A percentile compares a stretch with the other conserved stretches of the same genome.
These are phyloP conservation scores for Gynochthodes officinalis DNA, from an alignment of 257 asterid genomes.

Conservation along the genomic window DNA sequence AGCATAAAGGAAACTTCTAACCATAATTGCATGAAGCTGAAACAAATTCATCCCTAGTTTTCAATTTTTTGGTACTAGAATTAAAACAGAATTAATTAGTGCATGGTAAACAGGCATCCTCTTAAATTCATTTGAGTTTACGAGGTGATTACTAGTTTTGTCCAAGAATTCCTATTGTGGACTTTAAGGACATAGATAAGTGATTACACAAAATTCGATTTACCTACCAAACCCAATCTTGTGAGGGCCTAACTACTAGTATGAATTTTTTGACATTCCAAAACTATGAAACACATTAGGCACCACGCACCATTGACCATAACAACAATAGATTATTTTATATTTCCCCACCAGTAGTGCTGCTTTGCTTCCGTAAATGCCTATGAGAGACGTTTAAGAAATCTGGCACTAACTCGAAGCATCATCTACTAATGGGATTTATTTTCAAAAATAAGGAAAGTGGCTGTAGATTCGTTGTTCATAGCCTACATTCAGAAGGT, in stretches of 20 bases:
- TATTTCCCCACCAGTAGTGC: background rate
- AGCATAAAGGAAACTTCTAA: background rate
- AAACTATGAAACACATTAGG: background rate
- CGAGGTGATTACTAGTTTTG: background rate
- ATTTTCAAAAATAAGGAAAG: conserved; percentile 20
- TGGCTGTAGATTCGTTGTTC: conserved; percentile 46
- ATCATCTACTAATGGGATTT: conserved; percentile 18
- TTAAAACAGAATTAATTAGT: background rate
- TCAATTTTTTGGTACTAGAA: background rate
- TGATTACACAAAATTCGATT: background rate
- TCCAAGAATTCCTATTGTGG: background rate
- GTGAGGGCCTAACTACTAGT: conserved; percentile 1
- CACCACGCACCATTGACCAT: background rate
- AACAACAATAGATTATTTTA: background rate
- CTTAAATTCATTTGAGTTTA: background rate
- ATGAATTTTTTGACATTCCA: conserved; percentile 11
- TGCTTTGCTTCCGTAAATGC: conserved; percentile 2
- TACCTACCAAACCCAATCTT: conserved; percentile 3
- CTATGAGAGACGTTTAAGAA: conserved; percentile 22
- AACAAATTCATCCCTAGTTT: background rate
- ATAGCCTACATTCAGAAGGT: conserved; percentile 25
- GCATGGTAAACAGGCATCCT: background rate
- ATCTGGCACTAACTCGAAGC: conserved; percentile 25
- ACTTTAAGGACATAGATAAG: background rate
- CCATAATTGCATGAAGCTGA: background rate